Conservation (phyloP, 2,329 filamentous ascomycete genomes). For the Zarea fungicola region DNA sequence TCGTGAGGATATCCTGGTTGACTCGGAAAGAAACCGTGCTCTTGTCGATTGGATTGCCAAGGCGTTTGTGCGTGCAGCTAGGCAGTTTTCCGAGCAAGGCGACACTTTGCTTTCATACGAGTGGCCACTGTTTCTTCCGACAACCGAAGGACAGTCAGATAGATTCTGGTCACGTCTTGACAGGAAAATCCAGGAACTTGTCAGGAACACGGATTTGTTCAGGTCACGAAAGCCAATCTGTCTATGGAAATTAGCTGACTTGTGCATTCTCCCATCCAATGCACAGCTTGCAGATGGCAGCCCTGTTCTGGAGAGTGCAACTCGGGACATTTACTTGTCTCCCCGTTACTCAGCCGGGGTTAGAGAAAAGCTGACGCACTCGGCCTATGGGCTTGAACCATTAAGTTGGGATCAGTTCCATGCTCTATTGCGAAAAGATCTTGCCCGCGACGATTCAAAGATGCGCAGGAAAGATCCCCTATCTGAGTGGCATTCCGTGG, state of each 20-base stretch:
- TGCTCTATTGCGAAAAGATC: neutral
- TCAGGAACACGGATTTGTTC: conserved; percentile 17
- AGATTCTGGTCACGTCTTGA: conserved; percentile 23
- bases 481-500: neutral
- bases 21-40: conserved; percentile 32
- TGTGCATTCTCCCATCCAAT: neutral
- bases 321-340: conserved; percentile 5
- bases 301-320: conserved; percentile 14
- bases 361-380: neutral
- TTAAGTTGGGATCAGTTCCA: neutral
- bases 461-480: neutral
- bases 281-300: conserved; percentile 4
- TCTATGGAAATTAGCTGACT: neutral
- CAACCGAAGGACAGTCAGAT: conserved; percentile 18
- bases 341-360: neutral
- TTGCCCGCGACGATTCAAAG: neutral
- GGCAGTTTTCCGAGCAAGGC: conserved; percentile 33
- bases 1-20: conserved; percentile 35
- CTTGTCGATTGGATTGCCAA: conserved; percentile 32
- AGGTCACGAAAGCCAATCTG: conserved; percentile 6
- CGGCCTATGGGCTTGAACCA: neutral
- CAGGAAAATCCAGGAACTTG: conserved; percentile 18
- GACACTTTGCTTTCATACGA: conserved; percentile 30
- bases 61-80: conserved; percentile 33
- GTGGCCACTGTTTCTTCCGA: conserved; percentile 43